Percentiles rank a stretch among this genome's conserved stretches.
Evolutionary conservation across 495 filamentous ascomycete genomes (phyloP).

Genomic region (Podospora conica): DNA sequence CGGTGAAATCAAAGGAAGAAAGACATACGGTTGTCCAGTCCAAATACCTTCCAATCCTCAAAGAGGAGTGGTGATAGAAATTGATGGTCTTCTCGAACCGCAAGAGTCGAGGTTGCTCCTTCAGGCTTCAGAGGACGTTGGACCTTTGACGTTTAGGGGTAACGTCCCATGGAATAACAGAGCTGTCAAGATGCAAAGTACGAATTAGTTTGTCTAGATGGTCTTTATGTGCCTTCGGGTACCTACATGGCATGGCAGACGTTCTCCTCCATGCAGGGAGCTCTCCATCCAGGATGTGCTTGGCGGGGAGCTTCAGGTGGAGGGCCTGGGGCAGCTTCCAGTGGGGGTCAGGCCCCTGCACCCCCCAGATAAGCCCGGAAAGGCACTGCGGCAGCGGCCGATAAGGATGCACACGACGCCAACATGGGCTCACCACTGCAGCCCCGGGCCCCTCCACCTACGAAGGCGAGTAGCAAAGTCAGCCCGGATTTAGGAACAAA

Average conservation of each 20-base stretch:
- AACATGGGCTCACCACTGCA: background rate
- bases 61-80: background rate
- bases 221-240: background rate
- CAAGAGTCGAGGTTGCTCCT: background rate
- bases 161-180: background rate
- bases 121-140: background rate
- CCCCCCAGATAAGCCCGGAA: background rate
- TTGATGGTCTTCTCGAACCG: too few relatives aligned
- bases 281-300: background rate
- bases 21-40: background rate
- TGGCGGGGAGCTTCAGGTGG: background rate
- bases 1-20: background rate
- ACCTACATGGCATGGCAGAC: background rate
- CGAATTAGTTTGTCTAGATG: background rate
- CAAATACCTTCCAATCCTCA: background rate
- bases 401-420: too few relatives aligned
- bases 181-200: background rate
- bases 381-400: too few relatives aligned
- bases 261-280: background rate
- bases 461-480: too few relatives aligned
- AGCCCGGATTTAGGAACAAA: too few relatives aligned
- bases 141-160: background rate
- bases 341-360: background rate
- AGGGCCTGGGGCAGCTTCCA: background rate
- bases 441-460: too few relatives aligned